Evolutionary conservation across 805 yeast species (phyloP).

Genomic region (Monosporozyma servazzii): DNA sequence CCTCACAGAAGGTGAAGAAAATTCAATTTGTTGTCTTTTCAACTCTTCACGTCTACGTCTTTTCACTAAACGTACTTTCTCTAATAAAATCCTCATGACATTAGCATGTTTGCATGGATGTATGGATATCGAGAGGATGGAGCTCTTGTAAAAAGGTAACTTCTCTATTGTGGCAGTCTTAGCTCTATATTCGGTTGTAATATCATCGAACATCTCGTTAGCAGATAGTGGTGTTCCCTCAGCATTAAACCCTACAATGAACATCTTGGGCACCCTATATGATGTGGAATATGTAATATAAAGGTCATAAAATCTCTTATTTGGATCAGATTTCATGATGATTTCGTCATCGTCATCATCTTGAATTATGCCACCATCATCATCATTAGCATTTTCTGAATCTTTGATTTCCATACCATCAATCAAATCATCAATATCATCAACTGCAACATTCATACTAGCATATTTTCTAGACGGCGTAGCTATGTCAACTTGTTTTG

Average conservation of each 20-base stretch:
- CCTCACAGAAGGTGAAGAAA: constrained; percentile 28
- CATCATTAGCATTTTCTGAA: constrained; percentile 27
- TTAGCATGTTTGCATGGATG: constrained; percentile 95
- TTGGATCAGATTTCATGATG: constrained; percentile 26
- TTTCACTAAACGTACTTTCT: constrained; percentile 51
- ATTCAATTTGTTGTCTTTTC: constrained; percentile 20
- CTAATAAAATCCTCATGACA: constrained; percentile 85
- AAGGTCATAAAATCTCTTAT: constrained; percentile 69
- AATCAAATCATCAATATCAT: constrained; percentile 24
- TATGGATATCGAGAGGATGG: constrained; percentile 62
- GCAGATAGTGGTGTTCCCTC: constrained; percentile 84
- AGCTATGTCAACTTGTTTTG: constrained; percentile 37
- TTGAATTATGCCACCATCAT: constrained; percentile 22
- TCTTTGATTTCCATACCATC: constrained; percentile 21
- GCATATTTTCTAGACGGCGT: not conserved
- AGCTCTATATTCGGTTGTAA: constrained; percentile 81
- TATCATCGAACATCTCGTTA: constrained; percentile 88
- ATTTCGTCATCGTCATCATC: constrained; percentile 37
- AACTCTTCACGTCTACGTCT: constrained; percentile 35
- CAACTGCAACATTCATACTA: not conserved
- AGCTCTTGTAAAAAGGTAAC: constrained; percentile 73
- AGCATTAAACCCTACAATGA: constrained; percentile 74
- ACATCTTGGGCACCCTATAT: constrained; percentile 91
- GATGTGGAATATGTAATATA: constrained; percentile 91
- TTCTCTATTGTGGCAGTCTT: constrained; percentile 94